Evolutionary conservation across 306 rosid species (phyloP), one percentile per base, ranked within the genome.

Genomic region (Boehmeria nivea): DNA sequence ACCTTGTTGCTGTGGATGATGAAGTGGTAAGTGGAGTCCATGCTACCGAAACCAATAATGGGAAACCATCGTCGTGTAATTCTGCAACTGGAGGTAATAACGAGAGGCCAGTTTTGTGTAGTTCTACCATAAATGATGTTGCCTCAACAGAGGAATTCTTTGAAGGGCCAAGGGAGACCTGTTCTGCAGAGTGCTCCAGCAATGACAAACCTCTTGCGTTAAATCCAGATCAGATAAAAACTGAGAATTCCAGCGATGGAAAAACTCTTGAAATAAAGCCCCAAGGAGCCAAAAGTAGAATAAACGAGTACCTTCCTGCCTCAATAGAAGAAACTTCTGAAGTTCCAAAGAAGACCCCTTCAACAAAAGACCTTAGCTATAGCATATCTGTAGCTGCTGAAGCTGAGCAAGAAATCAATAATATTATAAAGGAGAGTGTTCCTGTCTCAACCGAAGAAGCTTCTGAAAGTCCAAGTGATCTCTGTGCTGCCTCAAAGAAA

Each of bases 21-120:
- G 75, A 65, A 45, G 74, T n/a, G n/a, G n/a, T n/a, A n/a, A n/a
- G n/a, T n/a, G n/a, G 65, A 64, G 51, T 54, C 39, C 68, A 59
- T 54, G 58, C 57, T 59, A 53, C 71, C n/a, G 27, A 57, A 72
- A 51, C 42, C 51, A 42, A 54, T 6, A 38, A 65, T 36, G 7
- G 6, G 37, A 60, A 24, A 33, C 57, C 67, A 46, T 52, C 47
- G 36, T 61, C 70, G 34, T 36, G 48, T 61, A 37, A 48, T 39
- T 26, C 33, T 17, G 34, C 52, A 15, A n/a, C n/a, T n/a, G n/a
- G n/a, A n/a, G n/a, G n/a, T n/a, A n/a, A 31, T 40, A 40, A 10
- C 17, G 45, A 40, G 45, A 40, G 17, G 17, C 17, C 45, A n/a
- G 17, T 11, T 40, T 40, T 11, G 10, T 40, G 45, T 31, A 53